Evolutionary conservation across 2,329 filamentous ascomycete genomes (phyloP), one percentile per base, ranked within the genome.

Genomic region (Didymella lethalis): DNA sequence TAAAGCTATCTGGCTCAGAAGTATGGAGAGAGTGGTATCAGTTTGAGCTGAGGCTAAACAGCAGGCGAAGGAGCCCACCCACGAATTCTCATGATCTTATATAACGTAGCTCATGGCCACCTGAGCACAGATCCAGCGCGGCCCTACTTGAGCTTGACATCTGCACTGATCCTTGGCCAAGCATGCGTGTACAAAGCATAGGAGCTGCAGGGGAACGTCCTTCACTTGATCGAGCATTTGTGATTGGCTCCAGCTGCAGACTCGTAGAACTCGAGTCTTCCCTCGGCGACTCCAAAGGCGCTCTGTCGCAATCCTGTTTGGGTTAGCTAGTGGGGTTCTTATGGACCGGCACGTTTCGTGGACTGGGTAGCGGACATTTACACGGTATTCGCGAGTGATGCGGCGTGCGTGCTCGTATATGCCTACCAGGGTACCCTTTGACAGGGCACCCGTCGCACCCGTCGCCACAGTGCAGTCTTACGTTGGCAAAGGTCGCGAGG

Each of bases 301-400:
- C 45, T 46, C 14, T 20, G 31, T 58, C 40, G 44, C 44, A 44
- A 43, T 38, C 55, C 49, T 31, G 20, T 45, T 48, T 4, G 31
- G 20, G 55, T 44, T 58, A 49, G 45, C 28, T 12, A n/a, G 38
- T 45, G 49, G 49, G 29, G 48, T 26, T 20, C 2, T 18, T 40
- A 23, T 38, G 32, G 25, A 23, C 44, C 54, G 28, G 29, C 43
- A 43, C 34, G 18, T 38, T 48, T 25, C 36, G 44, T 12, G 16
- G 40, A 26, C 20, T 44, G 20, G n/a, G 32, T 34, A 12, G 23
- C 31, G 29, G 23, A 25, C 25, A 31, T 23, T 48, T 20, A 28
- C 20, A 40, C 26, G 7, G 32, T 36, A 23, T 23, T 38, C 18
- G 28, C 29, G 28, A 18, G 40, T 14, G 26, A 28, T 16, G 16